Base-by-base conservation (phyloP, 1,284 basidiomycete genomes). In the Meripilus lineatus region DNA sequence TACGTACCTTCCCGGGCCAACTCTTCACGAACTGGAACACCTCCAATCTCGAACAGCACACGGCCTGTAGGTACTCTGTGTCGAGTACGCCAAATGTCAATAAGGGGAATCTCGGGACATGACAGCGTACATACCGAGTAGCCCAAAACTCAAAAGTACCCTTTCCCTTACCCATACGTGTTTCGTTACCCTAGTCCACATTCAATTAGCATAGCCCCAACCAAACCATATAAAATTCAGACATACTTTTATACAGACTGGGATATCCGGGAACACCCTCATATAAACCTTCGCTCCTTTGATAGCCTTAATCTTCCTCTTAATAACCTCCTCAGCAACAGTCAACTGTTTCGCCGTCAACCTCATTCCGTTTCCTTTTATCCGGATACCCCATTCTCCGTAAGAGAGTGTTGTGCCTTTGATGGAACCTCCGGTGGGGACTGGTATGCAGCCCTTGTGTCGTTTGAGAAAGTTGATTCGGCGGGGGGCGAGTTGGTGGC, bases 141-240 rank as follows among this genome's bases (percentile, higher is more conserved):
- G 94, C 92, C 96, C 95, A 98, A 65, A 80, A 98, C 63, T 98
- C 95, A 58, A 98, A 99, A 0, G 88, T 81, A 38, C 96, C 96
- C 67, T 99, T 99, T 47, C 96, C 96, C 68, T 98, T 98, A 37
- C 95, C 95, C 96, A 99, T 99, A 79, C 96, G 89, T 5, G 94
- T 96, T 66, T 99, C 95, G 59, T 97, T 98, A 44, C 95, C 95
- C 88, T 92, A 45, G 18, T 23, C 30, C 37, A 30, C 4, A 15
- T 32, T 34, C 24, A 39, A 15, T 38, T 49, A 15, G 42, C 22
- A 37, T 30, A 28, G 15, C 24, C 18, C 18, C 25, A 23, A 32
- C 18, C 15, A 26, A 22, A 30, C 2, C 4, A 6, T 36, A 11
- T 5, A 10, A 26, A 4, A 41, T 24, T 3, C 1, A 10, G 28